Base-by-base conservation (phyloP, 331 rosid genomes). In the Acacia pycnantha region DNA sequence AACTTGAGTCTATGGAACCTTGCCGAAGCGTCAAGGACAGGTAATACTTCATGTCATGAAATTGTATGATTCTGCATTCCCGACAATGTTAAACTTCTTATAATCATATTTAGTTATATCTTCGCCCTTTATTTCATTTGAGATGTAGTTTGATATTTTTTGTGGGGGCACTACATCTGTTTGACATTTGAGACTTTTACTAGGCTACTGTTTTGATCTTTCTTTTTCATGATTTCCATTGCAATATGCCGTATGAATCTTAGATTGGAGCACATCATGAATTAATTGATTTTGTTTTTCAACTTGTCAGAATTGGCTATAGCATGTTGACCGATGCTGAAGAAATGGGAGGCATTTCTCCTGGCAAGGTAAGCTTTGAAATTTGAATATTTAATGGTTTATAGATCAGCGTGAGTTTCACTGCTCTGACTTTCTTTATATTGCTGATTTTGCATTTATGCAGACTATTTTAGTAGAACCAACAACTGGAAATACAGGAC, bases 11-110 rank as follows among this genome's bases (percentile, higher is more conserved):
- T 66, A 95, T 95, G 99, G 90, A 92, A 82, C 99, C 98, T 24
- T 95, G 99, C 81, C 90, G 97, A 79, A 95, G 99, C 83, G 98
- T 93, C 73, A 95, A 95, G 86, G 99, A 93, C 81, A 92, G 99
- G 98, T 94, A 83, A 71, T 54, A 21, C 18, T 74, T 59, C 43
- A 46, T 33, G 40, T 14, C 78, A 73, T 74, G 11, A 50, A 26
- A 50, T 68, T 61, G 33, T 58, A 43, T 61, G 16, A 72, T 15
- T 71, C 76, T 44, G 29, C 56, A 13, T 59, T 12, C 8, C 12
- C 13, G 70, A 14, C 76, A 27, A 40, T 70, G 75, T 79, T 29
- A 19, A 29, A 35, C 53, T 58, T 68, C 37, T 3, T 33, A 33
- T 33, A 33, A 33, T 33, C 8, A 47, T 12, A 37, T 18, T 18